Base-by-base conservation (phyloP, 176 grass and related monocot genomes). In the Ampelocalamus luodianensis region DNA sequence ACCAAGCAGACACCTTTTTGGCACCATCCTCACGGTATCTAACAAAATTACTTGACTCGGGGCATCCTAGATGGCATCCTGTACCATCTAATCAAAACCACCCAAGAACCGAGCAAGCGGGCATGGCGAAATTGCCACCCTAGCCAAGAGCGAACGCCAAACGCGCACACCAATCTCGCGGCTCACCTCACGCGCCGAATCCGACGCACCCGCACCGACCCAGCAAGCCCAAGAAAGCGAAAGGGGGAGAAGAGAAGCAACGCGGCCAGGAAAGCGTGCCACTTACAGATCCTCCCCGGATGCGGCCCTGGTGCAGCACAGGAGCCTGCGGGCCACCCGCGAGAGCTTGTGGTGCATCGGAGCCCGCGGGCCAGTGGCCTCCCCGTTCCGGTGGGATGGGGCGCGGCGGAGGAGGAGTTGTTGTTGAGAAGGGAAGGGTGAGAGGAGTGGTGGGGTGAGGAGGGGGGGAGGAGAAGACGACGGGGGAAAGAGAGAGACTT, bases 331-430 rank as follows among this genome's bases (percentile, higher is more conserved):
- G 79, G 84, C 88, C 50, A 83, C 73, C 86, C 86, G 79, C 69
- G 82, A 80, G 36, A 92, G 67, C 79, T 81, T 92, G 17, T 79
- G 82, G 74, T 90, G 82, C 90, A 91, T 91, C 77, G 75, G 62
- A 65, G 54, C 36, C n/a, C n/a, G 18, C 32, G 3, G n/a, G 39
- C 24, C 44, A 11, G 77, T 22, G 5, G 77, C 42, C 59, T 60
- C 36, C 54, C 34, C 37, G 50, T 36, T 48, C 46, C 13, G 12
- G 74, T 50, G 74, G 32, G 49, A 76, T 12, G 65, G 64, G 4
- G 20, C 20, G 32, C 2, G 20, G 20, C 37, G 50, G 58, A 46
- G 20, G 20, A 45, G 40, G 58, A 46, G 79, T 23, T 10, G 69
- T 24, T 39, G 77, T 58, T 45, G 43, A 5, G 65, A 14, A 29